Conservation (phyloP, 2,329 filamentous ascomycete species). For the Penicillium sp. region DNA sequence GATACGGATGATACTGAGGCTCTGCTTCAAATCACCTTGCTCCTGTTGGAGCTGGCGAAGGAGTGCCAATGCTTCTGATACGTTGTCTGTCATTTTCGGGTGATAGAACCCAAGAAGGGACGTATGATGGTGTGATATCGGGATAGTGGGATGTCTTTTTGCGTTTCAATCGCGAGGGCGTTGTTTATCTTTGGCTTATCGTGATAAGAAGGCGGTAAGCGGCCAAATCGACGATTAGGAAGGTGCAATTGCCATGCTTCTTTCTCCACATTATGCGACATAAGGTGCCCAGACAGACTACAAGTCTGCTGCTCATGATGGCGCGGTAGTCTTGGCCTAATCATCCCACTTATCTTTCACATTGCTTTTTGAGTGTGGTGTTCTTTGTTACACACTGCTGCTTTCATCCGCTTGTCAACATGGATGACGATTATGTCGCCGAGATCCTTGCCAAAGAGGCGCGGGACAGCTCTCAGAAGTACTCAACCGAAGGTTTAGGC, state of each 20-base stretch:
- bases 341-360: neutral
- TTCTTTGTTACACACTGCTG: too few species aligned
- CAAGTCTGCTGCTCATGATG: neutral
- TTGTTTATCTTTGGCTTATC: neutral
- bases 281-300: neutral
- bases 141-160: neutral
- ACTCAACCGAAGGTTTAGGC: constrained; percentile 71
- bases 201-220: constrained; percentile 7
- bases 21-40: constrained; percentile 49
- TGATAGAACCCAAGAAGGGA: neutral
- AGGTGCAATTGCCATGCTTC: neutral
- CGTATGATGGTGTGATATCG: neutral
- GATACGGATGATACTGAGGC: constrained; percentile 71
- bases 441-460: constrained; percentile 79
- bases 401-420: constrained; percentile 22
- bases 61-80: constrained; percentile 33
- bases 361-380: neutral
- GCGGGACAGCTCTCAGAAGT: constrained; percentile 68
- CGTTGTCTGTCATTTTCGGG: constrained; percentile 18
- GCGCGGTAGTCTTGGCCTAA: neutral
- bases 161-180: neutral
- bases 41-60: constrained; percentile 47
- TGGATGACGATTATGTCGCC: constrained; percentile 64
- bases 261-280: neutral
- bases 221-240: neutral